Conservation (phyloP, 2,329 filamentous ascomycete species). For the Botrytis deweyae region DNA sequence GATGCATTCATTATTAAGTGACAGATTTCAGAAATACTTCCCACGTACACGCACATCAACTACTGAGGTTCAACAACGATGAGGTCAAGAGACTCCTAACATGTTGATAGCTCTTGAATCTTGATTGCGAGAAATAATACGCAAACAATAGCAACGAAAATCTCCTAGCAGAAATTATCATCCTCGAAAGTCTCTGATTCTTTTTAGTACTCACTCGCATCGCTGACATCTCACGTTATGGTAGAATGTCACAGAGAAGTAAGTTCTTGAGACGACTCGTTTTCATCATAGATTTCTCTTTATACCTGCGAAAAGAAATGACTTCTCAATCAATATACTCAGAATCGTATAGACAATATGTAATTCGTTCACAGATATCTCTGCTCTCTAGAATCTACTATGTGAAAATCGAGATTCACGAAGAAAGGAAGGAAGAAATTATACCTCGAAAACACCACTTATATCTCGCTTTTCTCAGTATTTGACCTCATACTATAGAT, state of each 20-base stretch:
- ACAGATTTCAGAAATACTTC: not conserved
- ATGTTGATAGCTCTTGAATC: rapidly evolving
- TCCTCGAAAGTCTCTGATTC: too few relatives aligned
- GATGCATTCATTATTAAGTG: not conserved
- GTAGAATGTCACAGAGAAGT: rapidly evolving
- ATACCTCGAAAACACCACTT: not conserved
- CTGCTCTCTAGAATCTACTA: not conserved
- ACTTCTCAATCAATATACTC: rapidly evolving
- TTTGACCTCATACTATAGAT: not conserved
- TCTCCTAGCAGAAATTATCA: too few relatives aligned
- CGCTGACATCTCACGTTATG: not conserved
- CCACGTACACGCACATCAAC: too few relatives aligned
- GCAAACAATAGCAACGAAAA: not conserved
- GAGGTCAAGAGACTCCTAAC: rapidly evolving
- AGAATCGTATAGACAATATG: rapidly evolving
- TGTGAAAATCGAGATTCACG: not conserved
- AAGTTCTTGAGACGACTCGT: not conserved
- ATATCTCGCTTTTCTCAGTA: not conserved
- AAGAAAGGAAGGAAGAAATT: not conserved
- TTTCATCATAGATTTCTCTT: not conserved
- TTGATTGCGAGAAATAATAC: not conserved
- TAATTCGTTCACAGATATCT: not conserved
- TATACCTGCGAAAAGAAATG: not conserved
- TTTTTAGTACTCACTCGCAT: too few relatives aligned
- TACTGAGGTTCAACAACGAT: too few relatives aligned